These are phyloP conservation scores for Hypsizygus marmoreus DNA, from an alignment of 768 basidiomycete species.

Conservation along the genomic window DNA sequence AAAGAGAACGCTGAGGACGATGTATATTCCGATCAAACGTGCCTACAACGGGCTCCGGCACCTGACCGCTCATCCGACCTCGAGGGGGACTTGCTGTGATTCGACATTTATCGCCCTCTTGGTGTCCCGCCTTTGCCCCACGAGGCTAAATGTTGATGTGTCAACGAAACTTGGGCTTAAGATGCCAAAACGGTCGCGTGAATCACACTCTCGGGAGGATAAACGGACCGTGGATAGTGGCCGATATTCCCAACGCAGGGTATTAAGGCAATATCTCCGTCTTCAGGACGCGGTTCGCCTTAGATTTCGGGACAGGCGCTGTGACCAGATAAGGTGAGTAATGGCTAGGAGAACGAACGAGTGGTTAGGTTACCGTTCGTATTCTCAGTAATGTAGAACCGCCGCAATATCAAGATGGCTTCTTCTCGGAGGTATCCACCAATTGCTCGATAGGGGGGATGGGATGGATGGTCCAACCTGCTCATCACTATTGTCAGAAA, in stretches of 20 bases:
- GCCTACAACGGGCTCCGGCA: background rate
- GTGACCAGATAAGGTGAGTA: slow-evolving; percentile 14
- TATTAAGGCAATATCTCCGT: slow-evolving; percentile 59
- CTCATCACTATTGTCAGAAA: slow-evolving; percentile 6
- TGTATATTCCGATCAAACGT: too few relatives aligned
- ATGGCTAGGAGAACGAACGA: background rate
- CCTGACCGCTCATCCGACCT: slow-evolving; percentile 7
- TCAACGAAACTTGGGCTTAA: background rate
- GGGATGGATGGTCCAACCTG: slow-evolving; percentile 72
- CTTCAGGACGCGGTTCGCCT: slow-evolving; percentile 82
- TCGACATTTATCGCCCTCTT: background rate
- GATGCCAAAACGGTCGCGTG: background rate
- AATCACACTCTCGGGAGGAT: background rate
- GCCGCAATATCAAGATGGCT: slow-evolving; percentile 82
- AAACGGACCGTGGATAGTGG: background rate
- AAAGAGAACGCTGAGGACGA: too few relatives aligned
- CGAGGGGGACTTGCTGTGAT: background rate
- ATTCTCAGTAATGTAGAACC: slow-evolving; percentile 94
- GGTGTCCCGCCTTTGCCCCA: slow-evolving; percentile 2
- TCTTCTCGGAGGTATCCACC: slow-evolving; percentile 82
- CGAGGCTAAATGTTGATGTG: background rate
- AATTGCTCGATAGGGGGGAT: slow-evolving; percentile 71
- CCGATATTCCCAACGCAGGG: too few relatives aligned
- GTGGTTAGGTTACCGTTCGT: slow-evolving; percentile 85
- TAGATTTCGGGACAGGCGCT: slow-evolving; percentile 93